Conservation (phyloP, 805 yeast species). For the Wickerhamiella spandovensis region DNA sequence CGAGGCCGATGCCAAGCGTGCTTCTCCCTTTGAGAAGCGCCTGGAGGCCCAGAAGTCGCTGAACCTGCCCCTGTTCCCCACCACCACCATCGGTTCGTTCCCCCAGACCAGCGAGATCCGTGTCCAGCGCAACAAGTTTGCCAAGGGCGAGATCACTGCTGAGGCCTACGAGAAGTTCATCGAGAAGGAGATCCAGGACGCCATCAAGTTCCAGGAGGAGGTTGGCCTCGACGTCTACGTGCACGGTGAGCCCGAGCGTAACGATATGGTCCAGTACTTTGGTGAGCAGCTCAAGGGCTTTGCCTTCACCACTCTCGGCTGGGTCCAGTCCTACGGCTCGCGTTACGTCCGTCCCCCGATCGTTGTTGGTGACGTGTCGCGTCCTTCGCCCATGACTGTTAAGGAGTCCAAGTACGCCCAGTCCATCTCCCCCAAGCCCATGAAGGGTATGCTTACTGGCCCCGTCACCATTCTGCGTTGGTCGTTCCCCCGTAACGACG, state of each 20-base stretch:
- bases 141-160: slow-evolving; percentile 90
- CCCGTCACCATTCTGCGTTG: slow-evolving; percentile 99
- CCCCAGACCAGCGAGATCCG: slow-evolving; percentile 99
- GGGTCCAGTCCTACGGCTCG: slow-evolving; percentile 99
- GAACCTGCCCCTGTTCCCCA: slow-evolving; percentile 97
- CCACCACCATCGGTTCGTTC: slow-evolving; percentile 99
- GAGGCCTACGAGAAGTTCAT: slow-evolving; percentile 94
- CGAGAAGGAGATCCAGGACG: slow-evolving; percentile 89
- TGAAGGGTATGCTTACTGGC: slow-evolving; percentile 99
- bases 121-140: slow-evolving; percentile 94
- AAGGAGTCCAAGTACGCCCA: slow-evolving; percentile 99
- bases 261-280: slow-evolving; percentile 99
- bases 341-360: slow-evolving; percentile 99
- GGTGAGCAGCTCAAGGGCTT: slow-evolving; percentile 98
- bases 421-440: slow-evolving; percentile 86
- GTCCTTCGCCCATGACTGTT: slow-evolving; percentile 97
- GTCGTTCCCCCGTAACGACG: slow-evolving; percentile 99
- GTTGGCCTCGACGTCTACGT: slow-evolving; percentile 95
- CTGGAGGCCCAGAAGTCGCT: slow-evolving; percentile 75
- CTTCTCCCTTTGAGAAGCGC: slow-evolving; percentile 75
- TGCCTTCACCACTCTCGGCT: slow-evolving; percentile 97
- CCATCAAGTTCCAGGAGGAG: slow-evolving; percentile 98
- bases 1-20: slow-evolving; percentile 62
- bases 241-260: slow-evolving; percentile 99
- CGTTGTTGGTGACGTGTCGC: slow-evolving; percentile 96